Evolutionary conservation across 2,329 filamentous ascomycete species (phyloP).

Genomic region (Alternaria arborescens): DNA sequence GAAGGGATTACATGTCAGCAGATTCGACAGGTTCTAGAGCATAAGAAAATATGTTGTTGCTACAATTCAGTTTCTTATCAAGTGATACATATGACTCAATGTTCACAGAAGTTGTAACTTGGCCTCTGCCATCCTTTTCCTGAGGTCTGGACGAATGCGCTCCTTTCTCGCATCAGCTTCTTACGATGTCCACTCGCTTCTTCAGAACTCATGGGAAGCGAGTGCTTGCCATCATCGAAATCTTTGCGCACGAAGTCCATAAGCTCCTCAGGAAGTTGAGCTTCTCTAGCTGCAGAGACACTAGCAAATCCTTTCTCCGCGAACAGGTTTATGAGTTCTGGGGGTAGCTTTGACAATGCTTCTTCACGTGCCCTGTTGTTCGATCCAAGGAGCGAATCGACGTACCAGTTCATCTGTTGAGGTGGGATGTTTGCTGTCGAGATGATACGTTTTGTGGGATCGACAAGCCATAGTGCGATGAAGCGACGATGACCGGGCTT

Average conservation of each 20-base stretch:
- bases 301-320: conserved; percentile 10
- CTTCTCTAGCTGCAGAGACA: neutral
- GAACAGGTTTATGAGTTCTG: conserved; percentile 25
- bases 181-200: conserved; percentile 19
- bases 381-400: conserved; percentile 20
- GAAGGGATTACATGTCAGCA: neutral
- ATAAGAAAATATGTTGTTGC: neutral
- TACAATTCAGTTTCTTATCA: neutral
- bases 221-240: conserved; percentile 5
- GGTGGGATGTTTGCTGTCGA: conserved; percentile 63
- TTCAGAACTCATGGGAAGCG: conserved; percentile 25
- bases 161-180: conserved; percentile 22
- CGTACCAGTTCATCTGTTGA: conserved; percentile 60
- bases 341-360: conserved; percentile 21
- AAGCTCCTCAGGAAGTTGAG: conserved; percentile 26
- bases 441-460: conserved; percentile 62
- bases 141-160: conserved; percentile 5
- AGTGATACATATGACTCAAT: conserved; percentile 4
- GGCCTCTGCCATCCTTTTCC: conserved; percentile 8
- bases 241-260: conserved; percentile 22
- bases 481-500: conserved; percentile 66
- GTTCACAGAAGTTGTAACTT: conserved; percentile 27
- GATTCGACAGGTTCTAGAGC: neutral
- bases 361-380: neutral
- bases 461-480: conserved; percentile 67